Conservation (phyloP, 345 rosid species). For the Turritis glabra region DNA sequence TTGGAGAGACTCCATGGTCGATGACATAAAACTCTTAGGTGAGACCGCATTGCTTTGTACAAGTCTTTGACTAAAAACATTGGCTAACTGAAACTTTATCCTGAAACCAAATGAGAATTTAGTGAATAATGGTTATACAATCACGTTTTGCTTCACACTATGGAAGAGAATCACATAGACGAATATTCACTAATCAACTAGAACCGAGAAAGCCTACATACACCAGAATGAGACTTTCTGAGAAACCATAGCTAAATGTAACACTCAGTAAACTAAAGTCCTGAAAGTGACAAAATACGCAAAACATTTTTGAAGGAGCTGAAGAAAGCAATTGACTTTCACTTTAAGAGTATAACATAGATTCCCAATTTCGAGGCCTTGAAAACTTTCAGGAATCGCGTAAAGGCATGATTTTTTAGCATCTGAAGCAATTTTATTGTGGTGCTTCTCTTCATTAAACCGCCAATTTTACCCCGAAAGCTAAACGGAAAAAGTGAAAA, state of each 20-base stretch:
- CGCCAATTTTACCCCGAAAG: background rate
- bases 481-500: background rate
- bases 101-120: slow-evolving; percentile 41
- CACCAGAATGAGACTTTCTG: too few species aligned
- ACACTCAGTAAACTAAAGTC: background rate
- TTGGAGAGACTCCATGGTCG: slow-evolving; percentile 48
- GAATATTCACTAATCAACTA: background rate
- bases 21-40: slow-evolving; percentile 71
- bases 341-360: slow-evolving; percentile 8
- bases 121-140: background rate
- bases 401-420: background rate
- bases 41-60: slow-evolving; percentile 45
- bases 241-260: background rate
- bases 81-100: slow-evolving; percentile 44
- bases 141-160: background rate
- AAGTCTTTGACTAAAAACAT: slow-evolving; percentile 39
- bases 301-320: background rate
- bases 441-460: background rate
- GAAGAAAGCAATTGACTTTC: slow-evolving; percentile 7
- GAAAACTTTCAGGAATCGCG: background rate
- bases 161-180: slow-evolving; percentile 3
- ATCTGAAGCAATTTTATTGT: background rate
- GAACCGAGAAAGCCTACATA: background rate
- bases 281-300: background rate
- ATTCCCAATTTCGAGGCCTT: background rate